A percentile compares a stretch with the other conserved stretches of the same genome.
These are phyloP conservation scores for Gliomastix tumulicola DNA, from an alignment of 2,329 filamentous ascomycete species.

Conservation along the genomic window DNA sequence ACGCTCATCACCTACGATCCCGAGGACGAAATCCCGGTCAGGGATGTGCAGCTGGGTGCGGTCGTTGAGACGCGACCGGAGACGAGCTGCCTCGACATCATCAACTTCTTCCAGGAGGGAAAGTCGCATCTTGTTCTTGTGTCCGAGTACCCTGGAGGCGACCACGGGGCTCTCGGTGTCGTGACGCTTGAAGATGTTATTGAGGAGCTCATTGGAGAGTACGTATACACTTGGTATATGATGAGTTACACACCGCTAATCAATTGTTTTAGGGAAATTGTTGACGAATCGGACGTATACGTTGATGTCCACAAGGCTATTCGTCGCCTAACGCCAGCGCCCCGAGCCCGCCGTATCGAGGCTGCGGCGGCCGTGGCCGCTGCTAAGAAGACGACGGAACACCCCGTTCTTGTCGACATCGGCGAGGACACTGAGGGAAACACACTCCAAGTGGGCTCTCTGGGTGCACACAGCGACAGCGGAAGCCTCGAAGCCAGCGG, in stretches of 20 bases:
- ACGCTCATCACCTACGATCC: conserved; percentile 98
- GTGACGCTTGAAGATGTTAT: conserved; percentile 97
- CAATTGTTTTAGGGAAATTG: conserved; percentile 67
- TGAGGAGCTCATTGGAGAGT: conserved; percentile 97
- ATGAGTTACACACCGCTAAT: not conserved
- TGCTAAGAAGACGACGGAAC: conserved; percentile 20
- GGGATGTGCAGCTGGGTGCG: conserved; percentile 87
- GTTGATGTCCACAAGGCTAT: conserved; percentile 98
- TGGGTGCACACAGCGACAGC: conserved; percentile 27
- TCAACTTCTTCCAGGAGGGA: conserved; percentile 99
- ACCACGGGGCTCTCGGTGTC: conserved; percentile 84
- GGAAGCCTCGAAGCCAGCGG: conserved; percentile 31
- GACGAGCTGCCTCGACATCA: conserved; percentile 94
- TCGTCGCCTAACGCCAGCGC: conserved; percentile 77
- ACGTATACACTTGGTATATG: conserved; percentile 37
- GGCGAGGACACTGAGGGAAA: conserved; percentile 30
- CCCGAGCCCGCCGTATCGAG: conserved; percentile 57
- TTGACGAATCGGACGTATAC: conserved; percentile 97
- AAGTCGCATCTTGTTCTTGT: conserved; percentile 99
- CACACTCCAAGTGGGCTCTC: conserved; percentile 22
- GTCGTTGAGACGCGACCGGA: conserved; percentile 91
- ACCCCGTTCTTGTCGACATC: conserved; percentile 26
- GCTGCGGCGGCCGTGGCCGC: conserved; percentile 20
- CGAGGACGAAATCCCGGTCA: conserved; percentile 79
- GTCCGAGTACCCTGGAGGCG: conserved; percentile 82